These are phyloP conservation scores for Phytophthora pseudosyringae DNA, from an alignment of 352 stramenopile species.

Conservation along the genomic window DNA sequence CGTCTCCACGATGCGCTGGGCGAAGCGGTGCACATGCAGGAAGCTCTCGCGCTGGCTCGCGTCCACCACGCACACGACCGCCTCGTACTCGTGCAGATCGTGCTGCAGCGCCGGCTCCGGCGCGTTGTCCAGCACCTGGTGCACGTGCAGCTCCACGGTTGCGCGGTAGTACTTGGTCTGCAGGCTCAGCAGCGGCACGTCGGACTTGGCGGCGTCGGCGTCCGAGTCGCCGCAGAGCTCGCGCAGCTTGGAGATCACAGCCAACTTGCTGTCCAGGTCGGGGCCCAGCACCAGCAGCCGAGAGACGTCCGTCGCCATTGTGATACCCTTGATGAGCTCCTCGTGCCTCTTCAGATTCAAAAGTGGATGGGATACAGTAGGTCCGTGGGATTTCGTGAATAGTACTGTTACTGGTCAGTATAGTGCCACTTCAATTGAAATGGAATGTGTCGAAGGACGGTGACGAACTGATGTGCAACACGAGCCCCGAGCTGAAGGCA, in stretches of 20 bases:
- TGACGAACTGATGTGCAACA: not conserved
- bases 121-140: conserved; percentile 51
- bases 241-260: conserved; percentile 37
- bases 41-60: conserved; percentile 48
- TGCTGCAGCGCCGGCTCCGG: conserved; percentile 42
- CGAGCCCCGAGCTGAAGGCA: too few species aligned
- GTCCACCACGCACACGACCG: conserved; percentile 64
- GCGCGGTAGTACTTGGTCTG: conserved; percentile 80
- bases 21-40: conserved; percentile 44
- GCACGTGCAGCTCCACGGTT: conserved; percentile 56
- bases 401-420: not conserved
- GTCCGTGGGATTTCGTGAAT: not conserved
- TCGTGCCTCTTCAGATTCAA: conserved; percentile 18
- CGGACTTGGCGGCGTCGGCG: not conserved
- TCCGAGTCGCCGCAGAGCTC: conserved; percentile 39
- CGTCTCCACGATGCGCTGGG: conserved; percentile 57
- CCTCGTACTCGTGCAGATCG: conserved; percentile 62
- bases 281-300: conserved; percentile 56
- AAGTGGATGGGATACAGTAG: not conserved
- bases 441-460: not conserved
- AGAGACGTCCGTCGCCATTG: conserved; percentile 32
- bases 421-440: conserved; percentile 7
- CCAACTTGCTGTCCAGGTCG: conserved; percentile 26
- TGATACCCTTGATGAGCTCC: conserved; percentile 3
- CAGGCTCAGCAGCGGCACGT: conserved; percentile 44